Conservation (phyloP, 75 land plant species). For the Isoetes taiwanensis region DNA sequence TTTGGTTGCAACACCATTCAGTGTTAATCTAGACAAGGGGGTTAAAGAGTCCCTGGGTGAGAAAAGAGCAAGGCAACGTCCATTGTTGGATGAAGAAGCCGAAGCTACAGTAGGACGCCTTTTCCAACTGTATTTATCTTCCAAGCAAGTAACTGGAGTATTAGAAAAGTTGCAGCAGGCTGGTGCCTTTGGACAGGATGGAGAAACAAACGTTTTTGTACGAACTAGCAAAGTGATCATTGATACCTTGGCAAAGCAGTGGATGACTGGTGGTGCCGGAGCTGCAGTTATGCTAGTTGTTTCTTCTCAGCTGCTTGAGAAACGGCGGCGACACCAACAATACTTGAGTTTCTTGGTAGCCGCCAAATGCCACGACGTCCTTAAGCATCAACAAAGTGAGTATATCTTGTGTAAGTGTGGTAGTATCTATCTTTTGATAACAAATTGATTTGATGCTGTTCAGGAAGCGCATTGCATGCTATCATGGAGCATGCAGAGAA, state of each 20-base stretch:
- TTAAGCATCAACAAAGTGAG: slow-evolving; percentile 66
- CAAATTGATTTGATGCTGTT: too few relatives aligned
- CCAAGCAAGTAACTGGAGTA: slow-evolving; percentile 48
- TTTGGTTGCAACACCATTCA: slow-evolving; percentile 23
- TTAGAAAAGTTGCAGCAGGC: slow-evolving; percentile 63
- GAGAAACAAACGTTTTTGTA: slow-evolving; percentile 70
- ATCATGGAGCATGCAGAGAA: slow-evolving; percentile 99
- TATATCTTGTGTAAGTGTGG: too few relatives aligned
- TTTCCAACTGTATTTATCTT: slow-evolving; percentile 60
- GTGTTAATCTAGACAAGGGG: slow-evolving; percentile 29
- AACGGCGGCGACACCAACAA: slow-evolving; percentile 72
- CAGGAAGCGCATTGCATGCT: slow-evolving; percentile 64
- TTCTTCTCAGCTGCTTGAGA: slow-evolving; percentile 74
- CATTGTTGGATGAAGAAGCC: slow-evolving; percentile 69
- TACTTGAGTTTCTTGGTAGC: slow-evolving; percentile 87
- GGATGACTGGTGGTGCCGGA: slow-evolving; percentile 79
- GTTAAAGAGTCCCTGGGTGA: too few relatives aligned
- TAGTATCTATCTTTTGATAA: too few relatives aligned
- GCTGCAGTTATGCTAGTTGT: slow-evolving; percentile 51
- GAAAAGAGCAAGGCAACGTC: slow-evolving; percentile 19
- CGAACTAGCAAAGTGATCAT: slow-evolving; percentile 77
- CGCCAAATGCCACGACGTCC: slow-evolving; percentile 84
- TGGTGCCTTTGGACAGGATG: slow-evolving; percentile 83
- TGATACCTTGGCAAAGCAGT: slow-evolving; percentile 90
- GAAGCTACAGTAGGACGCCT: slow-evolving; percentile 57